Conservation (phyloP, 1,139 yeast genomes). For the Saccharomyces hybrid region DNA sequence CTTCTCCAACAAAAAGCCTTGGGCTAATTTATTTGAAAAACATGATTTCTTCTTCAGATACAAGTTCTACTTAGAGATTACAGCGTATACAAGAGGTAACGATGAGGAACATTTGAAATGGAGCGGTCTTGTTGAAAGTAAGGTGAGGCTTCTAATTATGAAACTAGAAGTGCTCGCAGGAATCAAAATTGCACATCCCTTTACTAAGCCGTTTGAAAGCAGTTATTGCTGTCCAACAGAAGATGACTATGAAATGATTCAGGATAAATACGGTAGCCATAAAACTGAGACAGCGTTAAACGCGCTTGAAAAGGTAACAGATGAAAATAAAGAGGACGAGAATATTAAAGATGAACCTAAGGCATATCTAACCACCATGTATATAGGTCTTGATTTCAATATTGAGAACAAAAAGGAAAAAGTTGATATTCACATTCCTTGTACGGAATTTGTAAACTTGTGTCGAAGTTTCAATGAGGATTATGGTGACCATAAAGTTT, state of each 20-base stretch:
- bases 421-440: constrained; percentile 83
- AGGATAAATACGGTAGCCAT: constrained; percentile 48
- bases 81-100: constrained; percentile 64
- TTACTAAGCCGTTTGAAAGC: constrained; percentile 64
- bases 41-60: constrained; percentile 78
- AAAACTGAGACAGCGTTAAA: constrained; percentile 38
- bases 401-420: constrained; percentile 48
- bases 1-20: constrained; percentile 49
- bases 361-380: constrained; percentile 67
- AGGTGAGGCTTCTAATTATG: constrained; percentile 67
- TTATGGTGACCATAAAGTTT: constrained; percentile 50
- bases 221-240: constrained; percentile 47
- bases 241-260: constrained; percentile 46
- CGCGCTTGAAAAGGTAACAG: constrained; percentile 32
- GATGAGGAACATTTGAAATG: constrained; percentile 80
- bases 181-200: constrained; percentile 81
- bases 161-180: constrained; percentile 74
- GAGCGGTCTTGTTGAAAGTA: constrained; percentile 91
- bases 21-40: constrained; percentile 70
- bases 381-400: constrained; percentile 67
- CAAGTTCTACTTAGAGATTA: constrained; percentile 77
- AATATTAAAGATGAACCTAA: constrained; percentile 32
- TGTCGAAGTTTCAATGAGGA: constrained; percentile 69
- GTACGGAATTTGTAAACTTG: constrained; percentile 75
- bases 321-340: constrained; percentile 32